Evolutionary conservation across 768 basidiomycete genomes (phyloP), one percentile per base, ranked within the genome.

Genomic region (Kwoniella dendrophila): DNA sequence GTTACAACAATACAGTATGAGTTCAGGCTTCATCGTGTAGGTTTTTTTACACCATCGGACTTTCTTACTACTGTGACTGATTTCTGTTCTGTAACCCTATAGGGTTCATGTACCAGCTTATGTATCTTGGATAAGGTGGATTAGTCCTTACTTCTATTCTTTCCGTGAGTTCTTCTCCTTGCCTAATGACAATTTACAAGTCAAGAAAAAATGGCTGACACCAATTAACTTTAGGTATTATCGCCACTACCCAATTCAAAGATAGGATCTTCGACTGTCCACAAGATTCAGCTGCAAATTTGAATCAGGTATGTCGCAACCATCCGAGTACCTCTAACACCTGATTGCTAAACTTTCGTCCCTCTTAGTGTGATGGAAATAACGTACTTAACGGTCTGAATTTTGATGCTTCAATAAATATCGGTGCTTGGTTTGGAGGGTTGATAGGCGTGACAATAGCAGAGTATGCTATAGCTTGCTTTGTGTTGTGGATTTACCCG

Each of bases 121-220:
- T 67, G 69, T 81, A 20, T 56, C 68, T 3, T 83, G 82, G 82
- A 73, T 81, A 22, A 66, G 79, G 18, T 83, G 78, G 73, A 73
- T 82, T 53, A 75, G 75, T 7, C 79, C 80, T 0, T 80, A 81
- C 54, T 83, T 80, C 66, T 82, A 81, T 63, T 79, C 71, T 4
- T 78, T 73, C 60, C 67, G 77, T 71, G n/a, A 41, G 70, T 63
- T 8, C 30, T 57, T 49, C 27, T 27, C 16, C 16, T 1, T 27
- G 26, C 24, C 43, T 53, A 8, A 44, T 7, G 29, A n/a, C n/a
- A n/a, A n/a, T n/a, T n/a, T n/a, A n/a, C n/a, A n/a, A n/a, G n/a
- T n/a, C n/a, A n/a, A n/a, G n/a, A n/a, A n/a, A n/a, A n/a, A n/a
- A n/a, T n/a, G 53, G 24, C 53, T 41, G 3, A 55, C n/a, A 12